Percentiles rank a stretch among this genome's conserved stretches.
Conservation (phyloP, 768 basidiomycete species). For the Cantharellus anzutake region DNA sequence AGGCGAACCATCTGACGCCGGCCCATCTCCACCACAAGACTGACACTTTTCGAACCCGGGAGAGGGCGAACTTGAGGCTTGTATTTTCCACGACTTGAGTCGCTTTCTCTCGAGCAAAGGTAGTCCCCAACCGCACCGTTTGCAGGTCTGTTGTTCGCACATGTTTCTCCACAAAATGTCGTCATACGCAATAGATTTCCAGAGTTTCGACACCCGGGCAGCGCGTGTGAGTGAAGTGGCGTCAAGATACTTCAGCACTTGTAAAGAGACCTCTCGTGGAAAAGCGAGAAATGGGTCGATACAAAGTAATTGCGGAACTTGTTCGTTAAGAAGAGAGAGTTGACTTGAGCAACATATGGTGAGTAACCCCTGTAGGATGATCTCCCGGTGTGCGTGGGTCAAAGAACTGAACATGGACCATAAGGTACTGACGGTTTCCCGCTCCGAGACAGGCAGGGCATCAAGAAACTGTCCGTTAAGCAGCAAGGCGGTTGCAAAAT, state of each 20-base stretch:
- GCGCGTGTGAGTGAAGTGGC: constrained; percentile 86
- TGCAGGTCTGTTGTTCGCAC: constrained; percentile 96
- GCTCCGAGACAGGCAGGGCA: constrained; percentile 64
- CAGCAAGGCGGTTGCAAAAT: neutral
- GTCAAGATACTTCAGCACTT: constrained; percentile 74
- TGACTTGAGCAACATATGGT: constrained; percentile 99
- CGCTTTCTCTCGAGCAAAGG: constrained; percentile 72
- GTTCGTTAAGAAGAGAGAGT: constrained; percentile 85
- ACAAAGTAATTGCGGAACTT: constrained; percentile 79
- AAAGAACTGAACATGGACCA: constrained; percentile 97
- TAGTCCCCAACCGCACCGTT: constrained; percentile 93
- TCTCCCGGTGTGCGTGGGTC: constrained; percentile 70
- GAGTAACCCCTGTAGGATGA: constrained; percentile 90
- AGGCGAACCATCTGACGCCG: too few species aligned
- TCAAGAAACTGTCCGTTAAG: constrained; percentile 73
- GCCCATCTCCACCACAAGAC: too few species aligned
- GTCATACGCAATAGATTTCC: constrained; percentile 85
- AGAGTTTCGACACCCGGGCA: constrained; percentile 70
- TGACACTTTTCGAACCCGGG: too few species aligned
- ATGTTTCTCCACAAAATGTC: constrained; percentile 90
- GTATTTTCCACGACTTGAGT: constrained; percentile 10
- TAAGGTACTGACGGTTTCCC: constrained; percentile 73
- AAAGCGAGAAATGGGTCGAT: constrained; percentile 86
- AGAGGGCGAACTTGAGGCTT: neutral
- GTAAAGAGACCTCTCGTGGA: constrained; percentile 77